Conservation (phyloP, 345 rosid genomes). For the Populus davidiana region DNA sequence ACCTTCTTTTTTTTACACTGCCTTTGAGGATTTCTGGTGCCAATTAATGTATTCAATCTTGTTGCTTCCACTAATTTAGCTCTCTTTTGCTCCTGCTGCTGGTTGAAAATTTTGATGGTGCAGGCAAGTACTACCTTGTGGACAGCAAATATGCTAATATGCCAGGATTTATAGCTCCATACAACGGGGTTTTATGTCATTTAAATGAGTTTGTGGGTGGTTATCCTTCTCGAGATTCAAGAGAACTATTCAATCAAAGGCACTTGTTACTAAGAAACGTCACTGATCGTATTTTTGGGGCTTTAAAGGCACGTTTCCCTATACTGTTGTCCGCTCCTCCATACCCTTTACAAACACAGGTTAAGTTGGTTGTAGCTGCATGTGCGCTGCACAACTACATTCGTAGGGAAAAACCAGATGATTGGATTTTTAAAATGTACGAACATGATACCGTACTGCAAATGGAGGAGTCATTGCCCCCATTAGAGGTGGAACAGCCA, state of each 20-base stretch:
- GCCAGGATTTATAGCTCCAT: conserved; percentile 81
- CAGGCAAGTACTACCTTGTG: conserved; percentile 86
- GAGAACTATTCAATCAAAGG: conserved; percentile 74
- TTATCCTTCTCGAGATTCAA: conserved; percentile 56
- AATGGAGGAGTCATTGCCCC: conserved; percentile 38
- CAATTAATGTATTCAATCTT: background rate
- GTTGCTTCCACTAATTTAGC: background rate
- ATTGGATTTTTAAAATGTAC: conserved; percentile 53
- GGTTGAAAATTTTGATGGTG: conserved; percentile 12
- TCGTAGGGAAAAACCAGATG: conserved; percentile 73
- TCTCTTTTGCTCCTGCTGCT: background rate
- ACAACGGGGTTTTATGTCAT: conserved; percentile 40
- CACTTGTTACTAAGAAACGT: conserved; percentile 52
- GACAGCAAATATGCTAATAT: conserved; percentile 57
- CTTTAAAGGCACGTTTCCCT: conserved; percentile 79
- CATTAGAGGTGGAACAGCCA: conserved; percentile 37
- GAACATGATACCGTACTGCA: conserved; percentile 36
- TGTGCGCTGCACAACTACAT: conserved; percentile 81
- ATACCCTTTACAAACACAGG: conserved; percentile 80
- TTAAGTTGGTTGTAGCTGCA: conserved; percentile 78
- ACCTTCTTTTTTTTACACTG: background rate
- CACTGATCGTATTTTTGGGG: conserved; percentile 51
- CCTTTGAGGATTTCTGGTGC: background rate
- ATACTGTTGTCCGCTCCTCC: conserved; percentile 84
- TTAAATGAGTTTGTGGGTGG: conserved; percentile 36